Conservation (phyloP, 345 rosid genomes). For the Chamaenerion angustifolium region DNA sequence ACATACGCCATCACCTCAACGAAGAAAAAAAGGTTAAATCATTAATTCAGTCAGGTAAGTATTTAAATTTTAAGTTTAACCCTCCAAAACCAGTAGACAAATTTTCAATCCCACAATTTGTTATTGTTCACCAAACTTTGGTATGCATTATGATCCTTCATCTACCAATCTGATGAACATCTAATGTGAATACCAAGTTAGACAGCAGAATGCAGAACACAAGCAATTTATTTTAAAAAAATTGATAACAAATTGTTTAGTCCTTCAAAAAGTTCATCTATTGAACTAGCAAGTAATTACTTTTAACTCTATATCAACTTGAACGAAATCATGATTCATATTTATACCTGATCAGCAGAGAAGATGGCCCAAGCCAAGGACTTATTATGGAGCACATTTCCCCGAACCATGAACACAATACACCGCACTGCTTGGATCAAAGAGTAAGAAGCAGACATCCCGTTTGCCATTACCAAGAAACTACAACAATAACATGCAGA, state of each 20-base stretch:
- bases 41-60: too few relatives aligned
- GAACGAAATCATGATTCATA: too few relatives aligned
- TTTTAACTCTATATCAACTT: too few relatives aligned
- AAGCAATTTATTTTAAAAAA: too few relatives aligned
- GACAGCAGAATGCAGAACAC: background rate
- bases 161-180: constrained; percentile 2
- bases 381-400: constrained; percentile 52
- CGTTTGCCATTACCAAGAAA: constrained; percentile 67
- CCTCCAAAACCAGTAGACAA: too few relatives aligned
- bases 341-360: constrained; percentile 70
- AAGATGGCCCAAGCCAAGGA: constrained; percentile 80
- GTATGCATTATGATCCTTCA: background rate
- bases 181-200: background rate
- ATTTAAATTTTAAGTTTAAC: too few relatives aligned
- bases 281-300: too few relatives aligned
- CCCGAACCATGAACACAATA: constrained; percentile 41
- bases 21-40: background rate
- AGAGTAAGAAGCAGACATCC: constrained; percentile 62
- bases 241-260: too few relatives aligned
- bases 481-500: constrained; percentile 22
- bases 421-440: constrained; percentile 67
- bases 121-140: background rate
- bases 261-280: too few relatives aligned
- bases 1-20: constrained; percentile 70
- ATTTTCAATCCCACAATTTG: background rate